Evolutionary conservation across 179 eudicot genomes (phyloP).

Genomic region (Amaranthus tricolor): DNA sequence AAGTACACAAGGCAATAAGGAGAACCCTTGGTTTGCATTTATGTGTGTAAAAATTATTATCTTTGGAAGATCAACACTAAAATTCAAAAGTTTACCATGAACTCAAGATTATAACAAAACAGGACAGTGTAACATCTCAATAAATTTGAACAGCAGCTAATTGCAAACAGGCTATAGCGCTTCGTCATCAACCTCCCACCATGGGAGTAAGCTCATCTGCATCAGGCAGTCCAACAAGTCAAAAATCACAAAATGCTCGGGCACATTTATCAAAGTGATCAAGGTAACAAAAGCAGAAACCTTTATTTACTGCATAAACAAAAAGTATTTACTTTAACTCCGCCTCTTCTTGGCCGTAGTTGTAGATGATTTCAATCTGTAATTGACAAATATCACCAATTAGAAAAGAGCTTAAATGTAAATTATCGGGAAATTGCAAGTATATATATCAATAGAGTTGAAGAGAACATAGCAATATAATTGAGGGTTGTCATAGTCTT

Average conservation of each 20-base stretch:
- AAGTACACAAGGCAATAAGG: too few species aligned
- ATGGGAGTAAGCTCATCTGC: constrained; percentile 18
- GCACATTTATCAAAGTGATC: too few species aligned
- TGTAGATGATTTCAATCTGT: constrained; percentile 86
- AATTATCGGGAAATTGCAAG: background rate
- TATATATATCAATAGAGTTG: background rate
- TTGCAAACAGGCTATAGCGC: constrained; percentile 11
- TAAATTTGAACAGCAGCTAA: constrained; percentile 6
- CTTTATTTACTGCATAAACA: constrained; percentile 39
- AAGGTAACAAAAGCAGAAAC: background rate
- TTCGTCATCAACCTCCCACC: constrained; percentile 23
- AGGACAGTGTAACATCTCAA: constrained; percentile 13
- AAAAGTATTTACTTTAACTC: constrained; percentile 29
- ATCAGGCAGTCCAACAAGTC: constrained; percentile 8
- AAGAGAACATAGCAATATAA: background rate
- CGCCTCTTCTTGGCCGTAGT: constrained; percentile 71
- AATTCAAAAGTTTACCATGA: constrained; percentile 13
- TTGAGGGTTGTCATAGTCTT: background rate
- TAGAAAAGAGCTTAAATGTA: background rate
- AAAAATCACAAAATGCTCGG: background rate
- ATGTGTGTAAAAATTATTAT: constrained; percentile 9
- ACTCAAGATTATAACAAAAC: constrained; percentile 17
- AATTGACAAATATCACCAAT: constrained; percentile 17
- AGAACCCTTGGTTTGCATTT: background rate
- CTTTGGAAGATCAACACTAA: constrained; percentile 3